Conservation (phyloP, 2,329 filamentous ascomycete species). For the Aspergillus brasiliensis region DNA sequence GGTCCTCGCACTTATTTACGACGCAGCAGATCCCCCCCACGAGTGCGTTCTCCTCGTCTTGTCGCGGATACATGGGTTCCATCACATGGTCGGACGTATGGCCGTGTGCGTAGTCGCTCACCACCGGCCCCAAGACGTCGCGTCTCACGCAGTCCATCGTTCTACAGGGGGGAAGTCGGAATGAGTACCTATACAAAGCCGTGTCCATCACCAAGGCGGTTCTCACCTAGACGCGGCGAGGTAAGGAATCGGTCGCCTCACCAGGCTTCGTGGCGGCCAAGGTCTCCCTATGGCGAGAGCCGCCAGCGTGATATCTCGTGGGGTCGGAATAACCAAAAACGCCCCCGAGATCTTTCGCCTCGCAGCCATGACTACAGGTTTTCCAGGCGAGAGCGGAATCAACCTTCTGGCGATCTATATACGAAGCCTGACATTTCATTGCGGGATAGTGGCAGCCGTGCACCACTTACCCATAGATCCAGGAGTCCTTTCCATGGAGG, state of each 20-base stretch:
- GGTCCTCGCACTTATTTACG: conserved; percentile 40
- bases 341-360: conserved; percentile 41
- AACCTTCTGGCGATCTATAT: conserved; percentile 31
- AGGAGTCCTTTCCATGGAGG: conserved; percentile 57
- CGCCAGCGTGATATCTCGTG: conserved; percentile 35
- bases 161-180: conserved; percentile 38
- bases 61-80: conserved; percentile 48
- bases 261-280: conserved; percentile 39
- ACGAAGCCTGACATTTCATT: conserved; percentile 28
- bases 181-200: conserved; percentile 35
- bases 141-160: conserved; percentile 47
- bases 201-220: conserved; percentile 42
- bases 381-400: conserved; percentile 37
- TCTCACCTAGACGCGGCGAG: conserved; percentile 43
- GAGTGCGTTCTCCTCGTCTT: conserved; percentile 41
- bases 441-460: conserved; percentile 38
- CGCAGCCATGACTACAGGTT: conserved; percentile 34
- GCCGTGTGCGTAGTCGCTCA: conserved; percentile 46
- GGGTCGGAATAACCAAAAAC: conserved; percentile 36
- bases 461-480: conserved; percentile 49
- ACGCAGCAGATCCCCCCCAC: conserved; percentile 39
- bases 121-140: conserved; percentile 43
- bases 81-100: conserved; percentile 34
- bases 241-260: conserved; percentile 42
- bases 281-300: conserved; percentile 40